Evolutionary conservation across 2,329 filamentous ascomycete species (phyloP).

Genomic region (Alternaria novae-zelandiae): DNA sequence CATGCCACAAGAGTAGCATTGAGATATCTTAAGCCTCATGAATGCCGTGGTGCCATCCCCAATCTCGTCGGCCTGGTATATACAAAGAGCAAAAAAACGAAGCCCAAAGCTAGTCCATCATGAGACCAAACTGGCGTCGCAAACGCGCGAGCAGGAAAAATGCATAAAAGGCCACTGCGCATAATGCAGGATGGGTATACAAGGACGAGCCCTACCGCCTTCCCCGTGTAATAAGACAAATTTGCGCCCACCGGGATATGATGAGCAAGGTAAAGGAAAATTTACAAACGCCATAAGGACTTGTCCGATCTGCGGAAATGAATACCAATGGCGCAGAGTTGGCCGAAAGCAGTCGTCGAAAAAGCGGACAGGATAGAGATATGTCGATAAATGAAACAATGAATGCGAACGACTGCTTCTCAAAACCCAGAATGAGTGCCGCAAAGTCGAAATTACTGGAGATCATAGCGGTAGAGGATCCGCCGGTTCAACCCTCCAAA

Average conservation of each 20-base stretch:
- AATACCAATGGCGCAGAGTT: background rate
- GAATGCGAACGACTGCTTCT: conserved; percentile 2
- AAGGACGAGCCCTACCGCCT: conserved; percentile 33
- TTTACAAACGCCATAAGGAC: background rate
- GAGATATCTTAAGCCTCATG: conserved; percentile 2
- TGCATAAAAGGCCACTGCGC: conserved; percentile 9
- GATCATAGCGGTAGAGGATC: background rate
- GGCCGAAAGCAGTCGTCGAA: background rate
- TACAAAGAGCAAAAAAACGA: conserved; percentile 29
- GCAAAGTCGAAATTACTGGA: conserved; percentile 6
- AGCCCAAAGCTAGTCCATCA: conserved; percentile 1
- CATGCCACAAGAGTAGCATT: conserved; percentile 4
- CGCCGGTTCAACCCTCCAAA: background rate
- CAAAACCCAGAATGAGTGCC: background rate
- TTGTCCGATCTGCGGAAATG: background rate
- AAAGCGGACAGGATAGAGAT: conserved; percentile 6
- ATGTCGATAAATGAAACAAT: conserved; percentile 18
- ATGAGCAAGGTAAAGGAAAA: background rate
- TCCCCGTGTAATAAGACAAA: conserved; percentile 20
- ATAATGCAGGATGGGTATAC: conserved; percentile 45
- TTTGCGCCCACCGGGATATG: conserved; percentile 5
- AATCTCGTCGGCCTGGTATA: conserved; percentile 16
- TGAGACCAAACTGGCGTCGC: conserved; percentile 2
- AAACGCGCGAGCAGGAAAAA: background rate
- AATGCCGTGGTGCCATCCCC: background rate